Conservation (phyloP, 129 eudicot species). For the Pseudognaphalium luteoalbum region DNA sequence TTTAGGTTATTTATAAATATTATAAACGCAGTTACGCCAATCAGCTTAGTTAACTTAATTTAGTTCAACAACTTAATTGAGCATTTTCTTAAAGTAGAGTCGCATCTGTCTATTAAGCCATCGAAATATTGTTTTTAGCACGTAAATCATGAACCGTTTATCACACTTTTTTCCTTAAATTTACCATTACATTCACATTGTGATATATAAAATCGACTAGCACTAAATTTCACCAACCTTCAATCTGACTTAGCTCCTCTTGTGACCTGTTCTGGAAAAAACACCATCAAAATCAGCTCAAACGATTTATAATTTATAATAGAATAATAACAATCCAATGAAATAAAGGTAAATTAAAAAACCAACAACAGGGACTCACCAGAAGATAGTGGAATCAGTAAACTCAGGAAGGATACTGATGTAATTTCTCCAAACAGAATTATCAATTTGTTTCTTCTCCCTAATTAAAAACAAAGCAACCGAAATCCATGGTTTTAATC, state of each 20-base stretch:
- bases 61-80: no score
- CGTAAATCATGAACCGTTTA: no score
- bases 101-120: no score
- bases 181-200: neutral
- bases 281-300: constrained; percentile 42
- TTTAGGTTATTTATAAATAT: no score
- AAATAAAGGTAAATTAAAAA: neutral
- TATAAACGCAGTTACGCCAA: no score
- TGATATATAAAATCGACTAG: neutral
- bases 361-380: constrained; percentile 61
- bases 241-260: constrained; percentile 92
- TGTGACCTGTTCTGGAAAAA: constrained; percentile 97
- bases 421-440: constrained; percentile 66
- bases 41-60: no score
- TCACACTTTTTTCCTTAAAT: no score
- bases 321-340: neutral
- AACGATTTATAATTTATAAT: constrained; percentile 18
- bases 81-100: no score
- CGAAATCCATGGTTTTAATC: constrained; percentile 87
- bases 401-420: constrained; percentile 70
- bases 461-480: constrained; percentile 83
- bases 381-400: constrained; percentile 86
- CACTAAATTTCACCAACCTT: constrained; percentile 51
- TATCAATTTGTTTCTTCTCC: constrained; percentile 48
- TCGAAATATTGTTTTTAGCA: no score